Base-by-base conservation (phyloP, 805 yeast genomes). In the Dipodascopsis tothii region DNA sequence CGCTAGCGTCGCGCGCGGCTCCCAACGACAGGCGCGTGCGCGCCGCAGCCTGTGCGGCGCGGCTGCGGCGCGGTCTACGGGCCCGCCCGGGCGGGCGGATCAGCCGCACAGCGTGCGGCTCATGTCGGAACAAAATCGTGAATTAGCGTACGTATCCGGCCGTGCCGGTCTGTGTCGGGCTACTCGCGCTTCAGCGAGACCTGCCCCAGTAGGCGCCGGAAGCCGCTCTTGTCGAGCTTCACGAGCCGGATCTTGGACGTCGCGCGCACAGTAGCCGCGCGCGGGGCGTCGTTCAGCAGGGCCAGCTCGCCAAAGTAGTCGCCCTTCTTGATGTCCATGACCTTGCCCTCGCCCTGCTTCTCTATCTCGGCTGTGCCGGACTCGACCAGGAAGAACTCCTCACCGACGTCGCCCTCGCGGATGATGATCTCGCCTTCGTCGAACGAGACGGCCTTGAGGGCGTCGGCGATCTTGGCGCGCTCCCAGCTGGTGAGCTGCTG, bases 221-320 rank as follows among this genome's bases (percentile, higher is more conserved):
- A 92, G 0, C 96, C 97, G 50, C 82, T 75, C 68, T 90, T 86
- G 50, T 85, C 94, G 56, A 92, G 73, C 3, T 92, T 81, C n/a
- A 94, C 97, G 33, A 88, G 94, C 58, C 84, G 84, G 22, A 92
- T 79, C 34, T 71, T 71, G 40, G 81, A 74, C 16, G 73, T 68
- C 1, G 96, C 95, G 40, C 73, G 77, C 32, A 92, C 92, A 3
- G 95, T 82, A 25, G 98, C 98, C 61, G 84, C 92, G 65, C 98
- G 78, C 50, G 97, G 97, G 46, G 79, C 69, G 61, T 92, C 95
- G 58, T 88, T 83, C 56, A 92, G 72, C 56, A 92, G 70, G 2
- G 98, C 97, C 51, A 92, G 79, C 67, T 92, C 98, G 54, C 98
- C 98, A 64, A 92, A 92, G 67, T 92, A 92, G 62, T 83, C 95